phyloP scores from a whole-genome alignment of 805 yeast species.

The Diddensiella transvaalensis region DNA sequence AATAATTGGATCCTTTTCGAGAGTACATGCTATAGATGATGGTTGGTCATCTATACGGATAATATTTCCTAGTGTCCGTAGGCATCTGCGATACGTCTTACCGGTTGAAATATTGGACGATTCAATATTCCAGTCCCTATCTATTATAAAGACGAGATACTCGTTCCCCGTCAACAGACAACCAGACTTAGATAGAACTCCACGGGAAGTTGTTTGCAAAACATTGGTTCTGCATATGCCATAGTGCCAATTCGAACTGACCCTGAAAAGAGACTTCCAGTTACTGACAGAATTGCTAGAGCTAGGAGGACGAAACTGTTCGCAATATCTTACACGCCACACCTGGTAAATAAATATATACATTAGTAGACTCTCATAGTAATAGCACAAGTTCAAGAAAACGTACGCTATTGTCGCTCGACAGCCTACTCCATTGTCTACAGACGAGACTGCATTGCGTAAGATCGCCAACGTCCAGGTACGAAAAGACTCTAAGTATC shows the following conservation, averaged over 20 bases:
- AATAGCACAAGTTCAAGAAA: not conserved
- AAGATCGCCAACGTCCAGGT: conserved; percentile 7
- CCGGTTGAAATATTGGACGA: too few species aligned
- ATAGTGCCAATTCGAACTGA: conserved; percentile 11
- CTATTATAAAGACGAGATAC: too few species aligned
- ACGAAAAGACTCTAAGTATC: conserved; percentile 7
- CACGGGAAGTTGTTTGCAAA: not conserved
- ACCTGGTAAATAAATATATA: not conserved
- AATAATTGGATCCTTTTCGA: not conserved
- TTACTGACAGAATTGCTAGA: not conserved
- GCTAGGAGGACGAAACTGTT: not conserved
- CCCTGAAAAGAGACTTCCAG: conserved; percentile 13
- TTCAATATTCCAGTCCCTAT: too few species aligned
- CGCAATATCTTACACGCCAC: not conserved
- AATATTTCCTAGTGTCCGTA: too few species aligned
- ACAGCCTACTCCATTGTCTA: conserved; percentile 8
- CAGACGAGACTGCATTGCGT: conserved; percentile 6
- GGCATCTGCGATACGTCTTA: too few species aligned
- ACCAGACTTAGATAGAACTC: too few species aligned
- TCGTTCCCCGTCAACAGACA: too few species aligned
- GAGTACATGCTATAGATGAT: not conserved
- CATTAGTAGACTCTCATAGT: not conserved
- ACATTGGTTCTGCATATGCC: conserved; percentile 9
- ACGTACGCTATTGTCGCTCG: conserved; percentile 10
- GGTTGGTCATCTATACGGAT: too few species aligned